These are phyloP conservation scores for Eremochloa ophiuroides DNA, from an alignment of 176 grass and related monocot genomes.

Conservation along the genomic window DNA sequence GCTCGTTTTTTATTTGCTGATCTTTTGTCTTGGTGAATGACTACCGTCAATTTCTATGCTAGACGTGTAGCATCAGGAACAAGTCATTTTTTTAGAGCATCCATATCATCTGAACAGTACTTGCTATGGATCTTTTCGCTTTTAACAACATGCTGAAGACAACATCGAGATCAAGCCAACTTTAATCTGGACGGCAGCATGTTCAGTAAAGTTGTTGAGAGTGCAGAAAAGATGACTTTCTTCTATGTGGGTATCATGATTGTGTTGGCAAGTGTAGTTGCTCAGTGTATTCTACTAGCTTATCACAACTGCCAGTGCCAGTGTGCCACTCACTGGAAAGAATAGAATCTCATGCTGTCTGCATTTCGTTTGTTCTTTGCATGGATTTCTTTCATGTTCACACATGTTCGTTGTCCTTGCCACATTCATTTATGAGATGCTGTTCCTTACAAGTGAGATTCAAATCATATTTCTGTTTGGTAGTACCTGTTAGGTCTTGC, in stretches of 20 bases:
- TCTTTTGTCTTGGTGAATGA: neutral
- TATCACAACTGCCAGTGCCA: neutral
- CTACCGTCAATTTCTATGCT: neutral
- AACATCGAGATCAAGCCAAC: neutral
- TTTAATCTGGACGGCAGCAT: conserved; percentile 15
- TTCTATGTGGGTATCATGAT: conserved; percentile 31
- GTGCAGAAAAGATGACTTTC: neutral
- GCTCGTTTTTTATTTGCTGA: neutral
- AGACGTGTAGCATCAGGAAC: neutral
- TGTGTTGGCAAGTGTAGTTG: conserved; percentile 24
- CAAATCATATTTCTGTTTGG: neutral
- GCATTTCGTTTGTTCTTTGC: conserved; percentile 18
- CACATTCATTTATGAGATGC: neutral
- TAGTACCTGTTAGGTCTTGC: conserved; percentile 14
- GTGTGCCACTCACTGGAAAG: neutral
- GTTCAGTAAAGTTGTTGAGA: conserved; percentile 3
- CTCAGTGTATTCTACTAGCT: conserved; percentile 1
- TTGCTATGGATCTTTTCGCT: neutral
- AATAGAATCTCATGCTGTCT: neutral
- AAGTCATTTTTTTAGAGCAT: neutral
- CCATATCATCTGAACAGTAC: conserved; percentile 13
- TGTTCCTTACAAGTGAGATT: neutral
- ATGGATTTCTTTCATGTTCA: conserved; percentile 8
- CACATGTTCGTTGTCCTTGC: neutral
- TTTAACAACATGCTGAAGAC: neutral